These are phyloP conservation scores for Lasiosphaeriaceae sp. DNA, from an alignment of 495 filamentous ascomycete genomes.

Conservation along the genomic window DNA sequence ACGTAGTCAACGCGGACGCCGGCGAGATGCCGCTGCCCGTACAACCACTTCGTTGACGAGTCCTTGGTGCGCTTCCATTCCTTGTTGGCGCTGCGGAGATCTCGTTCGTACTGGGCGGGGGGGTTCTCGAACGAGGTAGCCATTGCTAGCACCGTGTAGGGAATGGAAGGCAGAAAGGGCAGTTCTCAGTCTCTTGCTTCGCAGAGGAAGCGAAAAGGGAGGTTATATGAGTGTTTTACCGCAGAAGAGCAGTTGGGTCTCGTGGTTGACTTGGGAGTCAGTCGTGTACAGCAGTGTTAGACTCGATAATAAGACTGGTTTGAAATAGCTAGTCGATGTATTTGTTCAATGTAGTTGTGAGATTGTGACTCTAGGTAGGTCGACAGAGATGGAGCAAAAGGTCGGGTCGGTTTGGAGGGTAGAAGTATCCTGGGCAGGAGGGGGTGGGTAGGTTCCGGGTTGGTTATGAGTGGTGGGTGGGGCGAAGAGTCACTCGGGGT, in stretches of 20 bases:
- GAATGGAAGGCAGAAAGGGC: no score
- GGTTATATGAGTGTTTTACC: no score
- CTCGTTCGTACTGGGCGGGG: constrained; percentile 30
- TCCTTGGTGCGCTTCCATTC: constrained; percentile 45
- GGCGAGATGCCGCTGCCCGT: constrained; percentile 24
- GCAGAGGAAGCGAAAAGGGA: no score
- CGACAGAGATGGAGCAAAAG: not conserved
- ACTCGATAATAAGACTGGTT: no score
- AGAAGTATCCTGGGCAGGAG: no score
- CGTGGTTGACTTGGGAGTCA: no score
- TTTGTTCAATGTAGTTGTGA: no score
- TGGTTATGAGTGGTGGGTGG: not conserved
- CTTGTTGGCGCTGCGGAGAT: constrained; percentile 39
- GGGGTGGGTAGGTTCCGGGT: not conserved
- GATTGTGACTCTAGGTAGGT: not conserved
- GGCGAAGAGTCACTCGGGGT: not conserved
- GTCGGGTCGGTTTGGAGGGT: not conserved
- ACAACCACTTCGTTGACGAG: constrained; percentile 37
- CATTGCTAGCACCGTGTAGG: constrained; percentile 4
- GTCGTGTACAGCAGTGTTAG: no score
- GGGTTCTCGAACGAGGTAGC: constrained; percentile 12
- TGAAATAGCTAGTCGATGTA: no score
- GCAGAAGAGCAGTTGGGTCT: no score
- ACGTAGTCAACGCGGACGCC: constrained; percentile 19
- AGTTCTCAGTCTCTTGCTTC: no score